Conservation (phyloP, 345 rosid species). For the Gossypium arboreum region DNA sequence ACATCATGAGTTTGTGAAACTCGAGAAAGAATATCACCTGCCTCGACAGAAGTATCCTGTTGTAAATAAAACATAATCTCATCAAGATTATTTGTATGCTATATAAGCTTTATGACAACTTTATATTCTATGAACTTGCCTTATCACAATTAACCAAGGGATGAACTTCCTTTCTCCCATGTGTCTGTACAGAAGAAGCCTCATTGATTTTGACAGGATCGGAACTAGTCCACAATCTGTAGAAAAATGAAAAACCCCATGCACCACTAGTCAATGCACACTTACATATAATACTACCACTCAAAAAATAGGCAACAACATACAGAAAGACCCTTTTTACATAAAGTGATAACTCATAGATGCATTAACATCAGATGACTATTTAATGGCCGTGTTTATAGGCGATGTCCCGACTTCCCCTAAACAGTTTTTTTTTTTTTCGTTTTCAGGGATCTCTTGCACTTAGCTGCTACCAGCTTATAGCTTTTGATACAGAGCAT, state of each 20-base stretch:
- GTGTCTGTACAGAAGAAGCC: conserved; percentile 29
- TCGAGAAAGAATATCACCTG: conserved; percentile 74
- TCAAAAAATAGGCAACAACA: background rate
- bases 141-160: conserved; percentile 63
- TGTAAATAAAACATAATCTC: conserved; percentile 18
- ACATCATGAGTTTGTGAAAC: conserved; percentile 91
- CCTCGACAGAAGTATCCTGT: conserved; percentile 47
- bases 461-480: conserved; percentile 5
- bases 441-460: background rate
- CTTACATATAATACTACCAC: background rate
- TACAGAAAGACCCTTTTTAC: background rate
- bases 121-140: conserved; percentile 40
- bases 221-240: conserved; percentile 58
- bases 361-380: conserved; percentile 8
- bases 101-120: conserved; percentile 7
- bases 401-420: background rate
- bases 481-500: background rate
- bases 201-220: conserved; percentile 40
- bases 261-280: conserved; percentile 9
- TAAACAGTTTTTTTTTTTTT: conserved; percentile 1
- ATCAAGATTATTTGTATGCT: conserved; percentile 13
- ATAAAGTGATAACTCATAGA: background rate
- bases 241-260: background rate
- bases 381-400: background rate
- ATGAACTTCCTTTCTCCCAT: conserved; percentile 36